Conservation (phyloP, 345 rosid genomes). For the Populus euphratica region DNA sequence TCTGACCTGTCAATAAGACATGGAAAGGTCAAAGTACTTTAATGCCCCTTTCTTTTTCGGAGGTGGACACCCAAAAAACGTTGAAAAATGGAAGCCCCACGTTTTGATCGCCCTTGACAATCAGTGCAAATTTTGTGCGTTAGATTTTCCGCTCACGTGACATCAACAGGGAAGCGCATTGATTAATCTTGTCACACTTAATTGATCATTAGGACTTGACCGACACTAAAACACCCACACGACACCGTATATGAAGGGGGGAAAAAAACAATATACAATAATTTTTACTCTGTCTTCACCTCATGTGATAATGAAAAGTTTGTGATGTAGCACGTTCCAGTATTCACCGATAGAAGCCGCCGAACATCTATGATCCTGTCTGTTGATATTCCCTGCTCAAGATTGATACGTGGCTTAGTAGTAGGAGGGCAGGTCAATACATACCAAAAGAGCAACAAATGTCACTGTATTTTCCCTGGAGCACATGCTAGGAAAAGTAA, state of each 20-base stretch:
- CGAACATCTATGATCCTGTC: conserved; percentile 89
- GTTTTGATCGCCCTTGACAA: background rate
- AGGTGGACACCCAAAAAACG: background rate
- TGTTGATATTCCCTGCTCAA: conserved; percentile 90
- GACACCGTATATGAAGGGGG: background rate
- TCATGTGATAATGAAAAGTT: conserved; percentile 76
- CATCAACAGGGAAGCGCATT: too few relatives aligned
- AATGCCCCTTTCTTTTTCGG: background rate
- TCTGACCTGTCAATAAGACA: conserved; percentile 45
- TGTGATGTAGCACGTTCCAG: conserved; percentile 71
- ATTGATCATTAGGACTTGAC: too few relatives aligned
- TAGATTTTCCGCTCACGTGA: too few relatives aligned
- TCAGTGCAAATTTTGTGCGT: background rate
- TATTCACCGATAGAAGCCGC: conserved; percentile 69
- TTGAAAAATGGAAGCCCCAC: background rate
- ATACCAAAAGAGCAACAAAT: background rate
- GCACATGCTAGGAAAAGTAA: background rate
- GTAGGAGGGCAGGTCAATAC: background rate
- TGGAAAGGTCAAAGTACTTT: background rate
- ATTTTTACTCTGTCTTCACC: conserved; percentile 39
- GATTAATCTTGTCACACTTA: too few relatives aligned
- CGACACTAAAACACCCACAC: background rate
- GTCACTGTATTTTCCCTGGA: too few relatives aligned
- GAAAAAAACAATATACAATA: background rate
- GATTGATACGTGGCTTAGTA: background rate